A percentile compares a stretch with the other conserved stretches of the same genome.
Evolutionary conservation across 805 yeast genomes (phyloP).

Genomic region (Wickerhamiella shivajii): DNA sequence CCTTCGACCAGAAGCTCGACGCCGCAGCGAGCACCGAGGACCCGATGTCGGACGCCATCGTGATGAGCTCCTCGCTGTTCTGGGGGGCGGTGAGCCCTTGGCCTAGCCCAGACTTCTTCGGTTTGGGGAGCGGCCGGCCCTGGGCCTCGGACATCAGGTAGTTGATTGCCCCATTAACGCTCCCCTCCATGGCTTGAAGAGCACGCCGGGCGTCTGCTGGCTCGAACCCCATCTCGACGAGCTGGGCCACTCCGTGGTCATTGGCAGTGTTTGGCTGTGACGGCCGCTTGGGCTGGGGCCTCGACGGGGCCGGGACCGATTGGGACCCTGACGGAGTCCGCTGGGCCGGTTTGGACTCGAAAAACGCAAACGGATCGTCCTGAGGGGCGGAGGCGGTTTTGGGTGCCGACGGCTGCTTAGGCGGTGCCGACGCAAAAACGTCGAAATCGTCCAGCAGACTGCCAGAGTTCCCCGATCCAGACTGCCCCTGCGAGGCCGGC

Average conservation of each 20-base stretch:
- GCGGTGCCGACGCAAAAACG: slow-evolving; percentile 9
- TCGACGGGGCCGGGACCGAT: neutral
- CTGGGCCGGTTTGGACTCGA: slow-evolving; percentile 9
- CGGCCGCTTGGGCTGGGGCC: slow-evolving; percentile 1
- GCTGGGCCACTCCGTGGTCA: slow-evolving; percentile 40
- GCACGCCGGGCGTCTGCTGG: slow-evolving; percentile 47
- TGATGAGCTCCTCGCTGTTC: slow-evolving; percentile 26
- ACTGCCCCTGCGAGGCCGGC: neutral
- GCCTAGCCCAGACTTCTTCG: slow-evolving; percentile 12
- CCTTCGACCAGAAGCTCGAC: slow-evolving; percentile 40
- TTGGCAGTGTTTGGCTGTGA: slow-evolving; percentile 5
- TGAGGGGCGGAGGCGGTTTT: neutral
- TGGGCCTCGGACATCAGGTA: slow-evolving; percentile 49
- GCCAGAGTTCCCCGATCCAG: neutral
- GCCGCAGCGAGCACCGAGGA: slow-evolving; percentile 45
- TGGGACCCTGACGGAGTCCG: slow-evolving; percentile 10
- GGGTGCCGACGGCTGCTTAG: neutral
- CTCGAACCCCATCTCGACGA: slow-evolving; percentile 69
- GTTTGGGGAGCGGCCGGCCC: slow-evolving; percentile 23
- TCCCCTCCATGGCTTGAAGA: slow-evolving; percentile 36
- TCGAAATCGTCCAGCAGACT: slow-evolving; percentile 10
- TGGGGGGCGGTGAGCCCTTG: slow-evolving; percentile 8
- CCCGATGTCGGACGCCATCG: slow-evolving; percentile 39
- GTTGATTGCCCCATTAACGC: slow-evolving; percentile 52
- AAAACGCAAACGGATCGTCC: slow-evolving; percentile 18